A percentile compares a stretch with the other conserved stretches of the same genome.
phyloP scores from a whole-genome alignment of 1,284 basidiomycete species.

The Cutaneotrichosporon cavernicola region DNA sequence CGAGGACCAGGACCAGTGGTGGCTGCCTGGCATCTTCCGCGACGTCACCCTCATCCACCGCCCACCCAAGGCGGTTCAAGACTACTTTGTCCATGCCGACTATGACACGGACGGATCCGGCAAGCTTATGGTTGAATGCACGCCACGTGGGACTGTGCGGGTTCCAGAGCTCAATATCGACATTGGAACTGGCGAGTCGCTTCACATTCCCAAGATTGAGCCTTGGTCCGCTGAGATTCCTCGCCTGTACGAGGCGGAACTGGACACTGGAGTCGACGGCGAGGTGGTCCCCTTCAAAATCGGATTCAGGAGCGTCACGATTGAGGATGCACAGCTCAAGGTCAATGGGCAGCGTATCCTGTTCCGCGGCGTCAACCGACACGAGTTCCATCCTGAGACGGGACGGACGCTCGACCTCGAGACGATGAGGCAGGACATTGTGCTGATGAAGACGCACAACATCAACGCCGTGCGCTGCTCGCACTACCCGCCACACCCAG shows the following conservation, averaged over 20 bases:
- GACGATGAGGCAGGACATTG: slow-evolving; percentile 30
- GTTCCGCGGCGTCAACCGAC: slow-evolving; percentile 32
- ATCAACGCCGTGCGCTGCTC: slow-evolving; percentile 32
- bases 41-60: slow-evolving; percentile 31
- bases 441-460: slow-evolving; percentile 34
- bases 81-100: slow-evolving; percentile 30
- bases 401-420: slow-evolving; percentile 25
- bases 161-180: slow-evolving; percentile 31
- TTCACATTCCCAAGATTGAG: slow-evolving; percentile 18
- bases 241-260: slow-evolving; percentile 23
- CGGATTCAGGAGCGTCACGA: slow-evolving; percentile 30
- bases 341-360: slow-evolving; percentile 30
- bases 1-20: slow-evolving; percentile 40
- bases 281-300: slow-evolving; percentile 25
- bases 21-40: slow-evolving; percentile 34
- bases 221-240: slow-evolving; percentile 34
- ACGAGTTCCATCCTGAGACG: slow-evolving; percentile 29
- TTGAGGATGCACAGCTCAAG: slow-evolving; percentile 27
- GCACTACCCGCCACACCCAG: slow-evolving; percentile 33
- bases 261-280: slow-evolving; percentile 16
- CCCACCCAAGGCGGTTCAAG: slow-evolving; percentile 20
- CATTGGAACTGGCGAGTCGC: slow-evolving; percentile 20
- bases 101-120: slow-evolving; percentile 26
- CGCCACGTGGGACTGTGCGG: slow-evolving; percentile 19
- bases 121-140: slow-evolving; percentile 29